Conservation (phyloP, 2,329 filamentous ascomycete species). For the Xylariaceae sp. region DNA sequence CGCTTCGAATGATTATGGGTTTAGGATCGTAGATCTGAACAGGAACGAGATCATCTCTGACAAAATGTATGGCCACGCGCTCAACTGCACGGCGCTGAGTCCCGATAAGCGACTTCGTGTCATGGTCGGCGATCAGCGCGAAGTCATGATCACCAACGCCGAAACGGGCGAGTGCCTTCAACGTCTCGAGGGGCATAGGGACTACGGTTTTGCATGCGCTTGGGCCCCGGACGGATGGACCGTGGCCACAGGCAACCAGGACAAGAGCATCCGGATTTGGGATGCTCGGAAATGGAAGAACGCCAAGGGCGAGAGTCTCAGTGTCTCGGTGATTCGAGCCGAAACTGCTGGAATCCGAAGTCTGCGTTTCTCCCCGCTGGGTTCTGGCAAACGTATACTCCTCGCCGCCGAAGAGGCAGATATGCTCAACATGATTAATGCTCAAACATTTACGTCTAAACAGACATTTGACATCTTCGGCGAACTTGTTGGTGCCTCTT, state of each 20-base stretch:
- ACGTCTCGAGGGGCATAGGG: conserved; percentile 57
- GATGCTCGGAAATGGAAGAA: conserved; percentile 65
- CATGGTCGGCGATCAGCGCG: conserved; percentile 63
- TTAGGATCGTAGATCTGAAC: conserved; percentile 54
- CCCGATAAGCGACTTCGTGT: conserved; percentile 66
- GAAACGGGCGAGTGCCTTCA: conserved; percentile 57
- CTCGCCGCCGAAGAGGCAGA: conserved; percentile 73
- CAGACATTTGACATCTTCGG: conserved; percentile 72
- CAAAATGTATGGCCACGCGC: conserved; percentile 50
- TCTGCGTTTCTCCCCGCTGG: conserved; percentile 66
- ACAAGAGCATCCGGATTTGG: conserved; percentile 68
- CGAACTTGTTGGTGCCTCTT: conserved; percentile 63
- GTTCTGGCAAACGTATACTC: conserved; percentile 61
- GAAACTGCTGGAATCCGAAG: conserved; percentile 65
- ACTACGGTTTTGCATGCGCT: conserved; percentile 71
- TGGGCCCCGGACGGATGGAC: conserved; percentile 75
- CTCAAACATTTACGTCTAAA: conserved; percentile 56
- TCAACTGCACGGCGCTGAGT: conserved; percentile 70
- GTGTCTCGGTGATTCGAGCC: conserved; percentile 52
- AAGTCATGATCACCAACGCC: conserved; percentile 63
- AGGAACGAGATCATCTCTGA: conserved; percentile 55
- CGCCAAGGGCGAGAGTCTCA: conserved; percentile 42
- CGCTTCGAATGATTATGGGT: conserved; percentile 56
- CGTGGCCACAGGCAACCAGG: conserved; percentile 72
- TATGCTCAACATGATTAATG: conserved; percentile 65